phyloP scores from a whole-genome alignment of 176 grass and related monocot species.

The Musa acuminata region DNA sequence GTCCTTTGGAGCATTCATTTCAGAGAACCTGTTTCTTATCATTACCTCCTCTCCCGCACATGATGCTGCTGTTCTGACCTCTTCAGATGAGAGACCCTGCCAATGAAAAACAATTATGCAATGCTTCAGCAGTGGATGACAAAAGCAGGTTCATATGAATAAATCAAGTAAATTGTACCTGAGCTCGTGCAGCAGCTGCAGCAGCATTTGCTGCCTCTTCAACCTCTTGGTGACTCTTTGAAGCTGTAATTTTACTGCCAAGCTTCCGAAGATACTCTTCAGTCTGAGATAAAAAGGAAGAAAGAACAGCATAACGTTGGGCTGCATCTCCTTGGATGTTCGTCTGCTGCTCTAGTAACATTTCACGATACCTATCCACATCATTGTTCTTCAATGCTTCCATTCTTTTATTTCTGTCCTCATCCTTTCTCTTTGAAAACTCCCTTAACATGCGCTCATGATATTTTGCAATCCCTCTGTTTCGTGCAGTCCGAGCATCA shows the following conservation, averaged over 20 bases:
- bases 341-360: slow-evolving; percentile 84
- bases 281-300: slow-evolving; percentile 81
- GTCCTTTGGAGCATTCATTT: slow-evolving; percentile 96
- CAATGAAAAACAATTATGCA: slow-evolving; percentile 8
- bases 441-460: slow-evolving; percentile 93
- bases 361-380: slow-evolving; percentile 77
- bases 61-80: slow-evolving; percentile 76
- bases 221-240: slow-evolving; percentile 85
- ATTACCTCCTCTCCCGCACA: slow-evolving; percentile 94
- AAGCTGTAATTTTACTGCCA: slow-evolving; percentile 86
- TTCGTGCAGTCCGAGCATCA: slow-evolving; percentile 75
- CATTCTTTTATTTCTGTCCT: slow-evolving; percentile 89
- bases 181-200: slow-evolving; percentile 69
- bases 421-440: slow-evolving; percentile 92
- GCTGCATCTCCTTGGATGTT: slow-evolving; percentile 77
- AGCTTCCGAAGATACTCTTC: slow-evolving; percentile 98
- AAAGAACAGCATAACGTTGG: slow-evolving; percentile 79
- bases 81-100: slow-evolving; percentile 92
- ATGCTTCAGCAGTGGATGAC: background rate
- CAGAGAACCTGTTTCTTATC: slow-evolving; percentile 95
- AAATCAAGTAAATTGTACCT: slow-evolving; percentile 34
- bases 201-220: slow-evolving; percentile 85
- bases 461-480: slow-evolving; percentile 85
- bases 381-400: slow-evolving; percentile 95
- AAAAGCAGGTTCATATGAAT: slow-evolving; percentile 6